Base-by-base conservation (phyloP, 164 flowering plant species). In the Umbellularia californica region DNA sequence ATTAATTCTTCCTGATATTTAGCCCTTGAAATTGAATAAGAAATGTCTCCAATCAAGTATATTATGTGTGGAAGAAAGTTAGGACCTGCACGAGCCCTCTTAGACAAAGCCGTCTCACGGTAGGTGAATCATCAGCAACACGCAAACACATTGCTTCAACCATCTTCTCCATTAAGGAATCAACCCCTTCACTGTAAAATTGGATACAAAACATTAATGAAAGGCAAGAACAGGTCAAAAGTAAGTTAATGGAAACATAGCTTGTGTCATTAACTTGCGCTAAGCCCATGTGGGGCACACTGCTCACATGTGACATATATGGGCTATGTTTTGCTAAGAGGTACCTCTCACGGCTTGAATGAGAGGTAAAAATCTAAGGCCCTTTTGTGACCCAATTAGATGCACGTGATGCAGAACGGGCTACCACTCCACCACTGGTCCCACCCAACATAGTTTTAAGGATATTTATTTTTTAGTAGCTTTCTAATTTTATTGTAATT, bases 21-120 rank as follows among this genome's bases (percentile, higher is more conserved):
- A 67, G 28, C 6, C 69, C 25, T 25, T n/a, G 17, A 24, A 65
- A 74, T 22, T 12, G 65, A 67, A 74, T 27, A 12, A 60, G 30
- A 47, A 25, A 22, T n/a, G 27, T n/a, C 67, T 50, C 51, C 69
- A 13, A 20, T 20, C 28, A 11, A 28, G 28, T 17, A 19, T 55
- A 55, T 30, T 30, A 30, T 30, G 35, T 55, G n/a, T 55, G 60
- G n/a, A 55, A 50, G 50, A 81, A 50, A 58, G 51, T 28, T 69
- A 73, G 64, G 62, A 95, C 99, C 98, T 95, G 97, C 30, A 93
- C 99, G 64, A 95, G 85, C 60, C 99, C 98, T 81, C 89, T 88
- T 68, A 95, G 79, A 83, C 97, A 93, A 76, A 95, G 89, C 50
- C 99, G 88, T 77, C 98, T 89, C 63, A 93, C 98, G 65, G 88